Evolutionary conservation across 2,329 filamentous ascomycete genomes (phyloP), one percentile per base, ranked within the genome.

Genomic region (Pseudocercospora musae): DNA sequence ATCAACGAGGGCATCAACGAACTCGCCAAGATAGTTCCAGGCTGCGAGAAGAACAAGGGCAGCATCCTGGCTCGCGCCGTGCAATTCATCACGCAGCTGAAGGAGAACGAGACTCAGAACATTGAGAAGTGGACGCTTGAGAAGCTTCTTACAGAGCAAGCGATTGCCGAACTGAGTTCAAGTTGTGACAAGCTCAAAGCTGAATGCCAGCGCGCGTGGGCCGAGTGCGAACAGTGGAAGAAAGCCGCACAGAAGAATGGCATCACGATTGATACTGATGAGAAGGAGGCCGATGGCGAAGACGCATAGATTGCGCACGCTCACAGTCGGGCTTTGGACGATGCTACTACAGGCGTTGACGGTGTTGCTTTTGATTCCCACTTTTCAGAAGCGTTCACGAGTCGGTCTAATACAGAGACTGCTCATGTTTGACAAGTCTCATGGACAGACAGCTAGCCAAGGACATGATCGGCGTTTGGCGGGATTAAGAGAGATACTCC

Each of bases 1-100:
- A 99, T 99, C 76, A 99, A 99, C 69, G 95, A 99, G 78, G 95
- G 95, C 55, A 99, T 99, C 71, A 98, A 97, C 73, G 95, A 98
- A 77, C 86, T 99, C 29, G 91, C 94, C 69, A 98, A 97, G 80
- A 96, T 99, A 68, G 95, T 99, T 0, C 95, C 95, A 0, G 92
- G 92, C 13, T 97, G 94, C 72, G 95, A 99, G 78, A 99, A 98
- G 83, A 98, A 99, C 82, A 99, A 99, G 79, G 95, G 95, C 0
- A 96, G 92, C 2, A 98, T 99, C 67, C 82, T 99, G 40, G 91
- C 96, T 74, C 91, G 94, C 33, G 92, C 95, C 0, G 94, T 97
- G 9, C 88, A 92, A 67, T 98, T 96, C 80, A 98, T 99, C 74
- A 90, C 88, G 10, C 92, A 97, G 73, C 85, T 99, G 15, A 96